Percentiles rank a stretch among this genome's conserved stretches.
phyloP scores from a whole-genome alignment of 257 asterid species.

The Scutellaria baicalensis region DNA sequence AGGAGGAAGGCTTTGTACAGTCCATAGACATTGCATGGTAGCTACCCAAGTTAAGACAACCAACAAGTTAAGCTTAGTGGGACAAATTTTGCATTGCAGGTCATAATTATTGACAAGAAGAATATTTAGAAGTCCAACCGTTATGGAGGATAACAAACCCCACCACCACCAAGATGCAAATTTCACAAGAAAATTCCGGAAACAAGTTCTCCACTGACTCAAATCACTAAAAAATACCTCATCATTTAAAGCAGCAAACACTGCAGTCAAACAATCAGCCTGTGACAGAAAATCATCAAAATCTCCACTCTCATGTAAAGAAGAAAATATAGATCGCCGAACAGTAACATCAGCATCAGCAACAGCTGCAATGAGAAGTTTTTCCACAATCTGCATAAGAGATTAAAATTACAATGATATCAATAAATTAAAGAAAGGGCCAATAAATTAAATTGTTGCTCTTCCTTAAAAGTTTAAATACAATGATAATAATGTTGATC shows the following conservation, averaged over 20 bases:
- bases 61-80: neutral
- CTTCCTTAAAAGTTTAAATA: too few relatives aligned
- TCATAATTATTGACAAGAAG: neutral
- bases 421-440: neutral
- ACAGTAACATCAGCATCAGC: slow-evolving; percentile 95
- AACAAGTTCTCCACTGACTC: slow-evolving; percentile 4
- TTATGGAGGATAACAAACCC: neutral
- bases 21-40: neutral
- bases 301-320: slow-evolving; percentile 69
- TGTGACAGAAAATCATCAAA: slow-evolving; percentile 94
- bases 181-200: neutral
- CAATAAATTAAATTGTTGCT: too few relatives aligned
- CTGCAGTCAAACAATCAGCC: slow-evolving; percentile 93
- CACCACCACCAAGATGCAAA: slow-evolving; percentile 6
- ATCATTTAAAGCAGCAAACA: slow-evolving; percentile 96
- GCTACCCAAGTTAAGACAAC: neutral
- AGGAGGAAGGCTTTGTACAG: neutral
- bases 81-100: neutral
- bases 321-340: slow-evolving; percentile 77
- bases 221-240: slow-evolving; percentile 51
- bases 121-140: neutral
- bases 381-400: slow-evolving; percentile 74
- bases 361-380: slow-evolving; percentile 88
- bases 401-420: neutral
- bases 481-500: too few relatives aligned